These are phyloP conservation scores for Taphrina wiesneri DNA, from an alignment of 1,139 yeast species.

Conservation along the genomic window DNA sequence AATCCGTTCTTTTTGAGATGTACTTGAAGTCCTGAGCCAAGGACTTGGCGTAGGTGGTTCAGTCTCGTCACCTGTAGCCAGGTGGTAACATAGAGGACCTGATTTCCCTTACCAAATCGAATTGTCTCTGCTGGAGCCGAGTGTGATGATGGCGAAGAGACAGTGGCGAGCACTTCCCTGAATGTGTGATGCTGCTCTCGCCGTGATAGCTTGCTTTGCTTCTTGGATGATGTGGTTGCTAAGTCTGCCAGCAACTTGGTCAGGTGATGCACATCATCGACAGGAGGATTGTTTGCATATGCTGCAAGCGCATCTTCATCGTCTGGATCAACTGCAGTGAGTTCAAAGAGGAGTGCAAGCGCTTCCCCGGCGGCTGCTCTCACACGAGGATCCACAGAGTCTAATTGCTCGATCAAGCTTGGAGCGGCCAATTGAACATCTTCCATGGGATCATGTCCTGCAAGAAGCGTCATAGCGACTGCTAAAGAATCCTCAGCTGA, in stretches of 20 bases:
- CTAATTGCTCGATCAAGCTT: constrained; percentile 40
- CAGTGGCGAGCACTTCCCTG: constrained; percentile 41
- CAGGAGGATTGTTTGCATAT: constrained; percentile 34
- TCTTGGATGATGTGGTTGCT: constrained; percentile 40
- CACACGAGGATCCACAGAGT: constrained; percentile 38
- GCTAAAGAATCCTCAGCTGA: constrained; percentile 36
- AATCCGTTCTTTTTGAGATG: constrained; percentile 39
- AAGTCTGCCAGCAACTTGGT: constrained; percentile 37
- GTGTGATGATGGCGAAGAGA: constrained; percentile 34
- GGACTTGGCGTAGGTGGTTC: constrained; percentile 37
- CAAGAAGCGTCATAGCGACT: constrained; percentile 34
- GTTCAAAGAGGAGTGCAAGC: constrained; percentile 40
- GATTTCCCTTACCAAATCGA: constrained; percentile 35
- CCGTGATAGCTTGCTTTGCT: constrained; percentile 39
- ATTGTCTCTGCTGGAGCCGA: constrained; percentile 35
- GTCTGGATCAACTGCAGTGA: constrained; percentile 36
- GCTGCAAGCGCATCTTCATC: constrained; percentile 35
- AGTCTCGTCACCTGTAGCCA: constrained; percentile 39
- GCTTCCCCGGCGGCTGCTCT: constrained; percentile 41
- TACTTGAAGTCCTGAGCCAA: constrained; percentile 39
- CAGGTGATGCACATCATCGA: constrained; percentile 39
- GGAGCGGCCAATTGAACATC: constrained; percentile 37
- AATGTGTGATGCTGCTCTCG: constrained; percentile 40
- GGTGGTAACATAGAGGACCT: constrained; percentile 37
- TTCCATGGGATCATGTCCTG: constrained; percentile 35